Evolutionary conservation across 1,284 basidiomycete species (phyloP), one percentile per base, ranked within the genome.

Genomic region (Peniophora sp.): DNA sequence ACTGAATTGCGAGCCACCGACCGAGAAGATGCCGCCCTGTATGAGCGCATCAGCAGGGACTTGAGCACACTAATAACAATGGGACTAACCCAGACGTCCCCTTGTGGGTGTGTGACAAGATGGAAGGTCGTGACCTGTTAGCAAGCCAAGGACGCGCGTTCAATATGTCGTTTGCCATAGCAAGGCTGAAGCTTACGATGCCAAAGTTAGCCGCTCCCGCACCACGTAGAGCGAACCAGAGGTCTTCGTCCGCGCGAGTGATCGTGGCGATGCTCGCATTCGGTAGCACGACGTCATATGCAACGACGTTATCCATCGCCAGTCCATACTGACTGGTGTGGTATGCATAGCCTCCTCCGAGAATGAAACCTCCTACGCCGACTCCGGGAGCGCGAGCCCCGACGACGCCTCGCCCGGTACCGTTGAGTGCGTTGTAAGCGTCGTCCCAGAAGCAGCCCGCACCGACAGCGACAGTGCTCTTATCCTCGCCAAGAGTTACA

Each of bases 301-400:
- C 66, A 11, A 62, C 58, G 10, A 79, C 65, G 3, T 65, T 79
- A 51, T 81, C 79, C 22, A 78, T 59, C 0, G 75, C 71, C 52
- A 81, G 54, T 2, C 79, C 76, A 55, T 68, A 62, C 51, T 78
- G 74, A 53, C 77, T 79, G 2, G 73, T 70, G 53, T 70, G 65
- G 69, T 70, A 79, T 12, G 79, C 78, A 54, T 77, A 79, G 3
- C 78, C 79, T 67, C 78, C 79, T 0, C 78, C 79, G 0, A 81
- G 68, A 0, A 65, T 73, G 47, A 77, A 75, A 1, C 79, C 78
- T 14, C 73, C 77, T 2, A 81, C 75, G 23, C 79, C 72, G 1
- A 73, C 67, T 16, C 71, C 70, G 0, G 66, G 63, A 1, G 70
- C 67, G 1, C 73, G 60, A 14, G 69, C 77, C 16, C 77, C 78